Base-by-base conservation (phyloP, 2,329 filamentous ascomycete genomes). In the Calonectria honghensis region DNA sequence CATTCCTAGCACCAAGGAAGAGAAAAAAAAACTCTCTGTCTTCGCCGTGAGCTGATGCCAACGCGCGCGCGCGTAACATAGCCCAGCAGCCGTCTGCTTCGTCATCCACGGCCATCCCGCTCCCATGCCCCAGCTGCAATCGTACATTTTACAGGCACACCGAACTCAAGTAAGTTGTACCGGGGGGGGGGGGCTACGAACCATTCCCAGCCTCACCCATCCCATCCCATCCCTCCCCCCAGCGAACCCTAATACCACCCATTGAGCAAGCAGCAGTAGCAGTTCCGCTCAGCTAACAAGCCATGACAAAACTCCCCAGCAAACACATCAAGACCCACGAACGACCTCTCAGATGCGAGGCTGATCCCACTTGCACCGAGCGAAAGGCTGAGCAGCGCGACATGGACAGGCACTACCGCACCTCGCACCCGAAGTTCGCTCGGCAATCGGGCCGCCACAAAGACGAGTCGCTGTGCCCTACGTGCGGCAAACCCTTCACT, bases 391-490 rank as follows among this genome's bases (percentile, higher is more conserved):
- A 81, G 29, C 65, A 77, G 39, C 75, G 80, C 4, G 80, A 81
- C 72, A 78, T 81, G 78, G 48, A 79, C 29, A 75, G 80, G 18
- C 80, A 81, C 61, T 81, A 81, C 51, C 32, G 29, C n/a, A 66
- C 4, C 14, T 35, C 51, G n/a, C 80, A 81, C 20, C 70, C 29
- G 32, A 24, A 16, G 2, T 78, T 69, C 35, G 80, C 80, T 7
- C 50, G 24, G 6, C 32, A 20, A 14, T 52, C 66, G 32, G 75
- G 75, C 6, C 59, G 79, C 4, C 2, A 45, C 10, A 39, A 54
- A 5, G 73, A 75, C 3, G 52, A 1, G 20, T 16, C 6, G 2
- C 1, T 0, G 0, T 81, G 80, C 9, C 35, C 54, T 11, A 45
- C 18, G 3, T 81, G 80, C 13, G 0, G 1, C 4, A 37, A 70